A percentile compares a stretch with the other conserved stretches of the same genome.
Evolutionary conservation across 1,139 yeast species (phyloP).

Genomic region (Zygotorulaspora mrakii): DNA sequence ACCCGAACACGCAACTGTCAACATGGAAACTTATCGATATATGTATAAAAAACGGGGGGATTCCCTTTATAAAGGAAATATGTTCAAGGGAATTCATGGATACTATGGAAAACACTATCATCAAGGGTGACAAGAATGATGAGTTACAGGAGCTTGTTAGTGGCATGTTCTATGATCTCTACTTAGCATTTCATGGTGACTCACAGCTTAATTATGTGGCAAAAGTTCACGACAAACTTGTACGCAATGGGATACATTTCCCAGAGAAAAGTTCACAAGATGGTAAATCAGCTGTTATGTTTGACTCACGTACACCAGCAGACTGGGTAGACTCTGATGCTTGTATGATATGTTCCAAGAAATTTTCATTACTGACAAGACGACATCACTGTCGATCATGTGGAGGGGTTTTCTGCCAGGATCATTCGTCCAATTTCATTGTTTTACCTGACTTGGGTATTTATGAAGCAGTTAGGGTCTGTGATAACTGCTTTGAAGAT

Average conservation of each 20-base stretch:
- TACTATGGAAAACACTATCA: slow-evolving; percentile 48
- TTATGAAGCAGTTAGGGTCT: slow-evolving; percentile 83
- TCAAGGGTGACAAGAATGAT: slow-evolving; percentile 39
- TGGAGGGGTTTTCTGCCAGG: slow-evolving; percentile 90
- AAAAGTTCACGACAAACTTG: slow-evolving; percentile 56
- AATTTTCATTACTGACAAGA: slow-evolving; percentile 77
- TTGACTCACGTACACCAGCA: slow-evolving; percentile 92
- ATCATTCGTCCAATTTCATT: slow-evolving; percentile 66
- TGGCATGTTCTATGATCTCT: slow-evolving; percentile 72
- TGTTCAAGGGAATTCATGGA: slow-evolving; percentile 87
- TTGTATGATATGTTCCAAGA: slow-evolving; percentile 87
- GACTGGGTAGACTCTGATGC: slow-evolving; percentile 97
- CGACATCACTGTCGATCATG: slow-evolving; percentile 97
- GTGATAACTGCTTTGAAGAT: slow-evolving; percentile 80
- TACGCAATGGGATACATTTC: slow-evolving; percentile 62
- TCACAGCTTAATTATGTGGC: slow-evolving; percentile 64
- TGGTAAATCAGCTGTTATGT: slow-evolving; percentile 38
- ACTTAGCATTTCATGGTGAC: slow-evolving; percentile 66
- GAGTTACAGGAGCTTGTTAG: slow-evolving; percentile 61
- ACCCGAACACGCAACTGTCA: slow-evolving; percentile 75
- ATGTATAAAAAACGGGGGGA: slow-evolving; percentile 91
- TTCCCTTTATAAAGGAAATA: slow-evolving; percentile 73
- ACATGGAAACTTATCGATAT: slow-evolving; percentile 75
- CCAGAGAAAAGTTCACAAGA: slow-evolving; percentile 49
- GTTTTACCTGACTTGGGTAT: slow-evolving; percentile 85